phyloP scores from a whole-genome alignment of 768 basidiomycete species.

The Kwoniella sp. region DNA sequence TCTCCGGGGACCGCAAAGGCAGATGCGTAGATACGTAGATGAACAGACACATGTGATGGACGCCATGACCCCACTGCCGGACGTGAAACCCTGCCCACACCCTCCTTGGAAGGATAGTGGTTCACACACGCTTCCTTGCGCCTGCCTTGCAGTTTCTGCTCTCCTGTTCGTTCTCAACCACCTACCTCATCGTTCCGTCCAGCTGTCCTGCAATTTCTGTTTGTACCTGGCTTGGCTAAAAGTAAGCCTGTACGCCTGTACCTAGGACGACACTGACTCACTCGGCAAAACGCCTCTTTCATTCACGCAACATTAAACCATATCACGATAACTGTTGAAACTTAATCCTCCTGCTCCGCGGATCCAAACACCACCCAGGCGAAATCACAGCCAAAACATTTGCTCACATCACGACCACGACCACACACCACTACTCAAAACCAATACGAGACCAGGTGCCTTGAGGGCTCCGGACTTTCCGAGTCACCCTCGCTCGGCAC shows the following conservation, averaged over 20 bases:
- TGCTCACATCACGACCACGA: too few relatives aligned
- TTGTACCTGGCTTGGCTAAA: background rate
- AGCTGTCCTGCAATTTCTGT: background rate
- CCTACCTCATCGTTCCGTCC: background rate
- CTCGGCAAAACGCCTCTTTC: conserved; percentile 3
- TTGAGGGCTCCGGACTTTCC: background rate
- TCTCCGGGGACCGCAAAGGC: too few relatives aligned
- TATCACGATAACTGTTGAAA: background rate
- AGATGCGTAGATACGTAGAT: background rate
- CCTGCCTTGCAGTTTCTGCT: background rate
- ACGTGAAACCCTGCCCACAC: background rate
- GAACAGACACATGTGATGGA: conserved; percentile 2
- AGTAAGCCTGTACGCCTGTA: background rate
- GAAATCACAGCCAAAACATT: too few relatives aligned
- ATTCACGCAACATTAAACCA: background rate
- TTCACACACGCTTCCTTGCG: background rate
- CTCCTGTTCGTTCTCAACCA: background rate
- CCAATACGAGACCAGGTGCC: background rate
- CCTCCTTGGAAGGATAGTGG: background rate
- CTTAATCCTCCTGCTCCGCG: background rate
- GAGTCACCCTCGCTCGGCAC: background rate
- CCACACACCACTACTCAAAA: too few relatives aligned
- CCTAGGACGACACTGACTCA: background rate
- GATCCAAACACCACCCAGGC: background rate
- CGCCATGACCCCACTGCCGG: background rate